Evolutionary conservation across 306 rosid genomes (phyloP), one percentile per base, ranked within the genome.

Genomic region (Prunus salicina): DNA sequence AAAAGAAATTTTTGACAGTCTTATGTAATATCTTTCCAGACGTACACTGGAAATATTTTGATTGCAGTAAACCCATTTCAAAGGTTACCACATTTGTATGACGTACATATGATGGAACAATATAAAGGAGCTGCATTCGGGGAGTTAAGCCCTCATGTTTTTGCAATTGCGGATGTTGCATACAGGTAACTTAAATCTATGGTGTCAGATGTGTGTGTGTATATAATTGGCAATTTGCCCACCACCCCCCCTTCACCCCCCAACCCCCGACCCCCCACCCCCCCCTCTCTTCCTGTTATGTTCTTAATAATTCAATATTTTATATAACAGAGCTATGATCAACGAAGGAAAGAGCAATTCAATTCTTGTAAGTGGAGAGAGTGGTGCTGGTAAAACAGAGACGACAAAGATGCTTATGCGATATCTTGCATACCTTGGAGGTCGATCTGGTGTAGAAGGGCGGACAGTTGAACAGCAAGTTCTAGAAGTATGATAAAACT

Each of bases 351-450:
- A 96, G 88, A 96, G 99, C 90, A 96, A 96, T 88, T 96, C 99
- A 82, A 96, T 96, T 77, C 85, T 96, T 78, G 99, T 96, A 38
- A 96, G 99, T 24, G 99, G 99, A 80, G 99, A 96, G 85, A 96
- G 99, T 85, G 99, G 99, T 63, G 99, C 99, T 81, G 99, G 99
- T 83, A 96, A 96, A 88, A 96, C 99, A 63, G 99, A 96, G 88
- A 96, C 99, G 60, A 96, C 99, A 76, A 96, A 96, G 84, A 96
- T 96, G 99, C 98, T 96, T 62, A 96, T 96, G 99, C 87, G 94
- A 24, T 96, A 96, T 87, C 99, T 96, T 83, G 99, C 99, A 20
- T 85, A 91, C 84, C 97, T 96, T 53, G 99, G 99, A 46, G 99
- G 99, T 52, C 98, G 99, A 67, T 91, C 97, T 81, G 99, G 99